These are phyloP conservation scores for Danielozyma ontarioensis DNA, from an alignment of 805 yeast species.

Conservation along the genomic window DNA sequence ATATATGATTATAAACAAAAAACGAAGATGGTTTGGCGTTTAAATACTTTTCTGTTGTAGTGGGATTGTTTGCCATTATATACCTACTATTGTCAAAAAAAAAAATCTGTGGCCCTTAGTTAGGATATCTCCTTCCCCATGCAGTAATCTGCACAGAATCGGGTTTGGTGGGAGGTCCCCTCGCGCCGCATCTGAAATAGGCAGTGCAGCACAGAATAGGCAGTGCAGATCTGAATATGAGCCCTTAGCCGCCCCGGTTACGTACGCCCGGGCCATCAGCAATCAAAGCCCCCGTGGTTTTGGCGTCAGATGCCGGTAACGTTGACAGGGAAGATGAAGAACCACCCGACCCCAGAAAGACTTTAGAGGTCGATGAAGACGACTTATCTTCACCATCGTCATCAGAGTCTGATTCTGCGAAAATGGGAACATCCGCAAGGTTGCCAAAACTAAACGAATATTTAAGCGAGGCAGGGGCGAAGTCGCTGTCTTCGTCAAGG, in stretches of 20 bases:
- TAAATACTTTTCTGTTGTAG: no score
- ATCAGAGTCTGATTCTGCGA: constrained; percentile 11
- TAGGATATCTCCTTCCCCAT: not conserved
- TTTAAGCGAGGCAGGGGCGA: not conserved
- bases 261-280: no score
- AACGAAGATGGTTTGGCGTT: no score
- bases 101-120: not conserved
- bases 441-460: constrained; percentile 11
- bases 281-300: no score
- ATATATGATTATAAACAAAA: not conserved
- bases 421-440: constrained; percentile 26
- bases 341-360: constrained; percentile 1
- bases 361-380: not conserved
- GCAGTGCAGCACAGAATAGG: no score
- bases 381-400: constrained; percentile 1
- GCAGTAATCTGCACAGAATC: no score
- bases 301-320: not conserved
- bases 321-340: not conserved
- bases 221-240: no score
- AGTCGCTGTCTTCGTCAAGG: constrained; percentile 1
- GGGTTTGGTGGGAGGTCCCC: no score
- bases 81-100: constrained; percentile 2
- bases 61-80: no score
- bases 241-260: no score
- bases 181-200: no score